Evolutionary conservation across 2,329 filamentous ascomycete species (phyloP).

Genomic region (Penicillium sp.): DNA sequence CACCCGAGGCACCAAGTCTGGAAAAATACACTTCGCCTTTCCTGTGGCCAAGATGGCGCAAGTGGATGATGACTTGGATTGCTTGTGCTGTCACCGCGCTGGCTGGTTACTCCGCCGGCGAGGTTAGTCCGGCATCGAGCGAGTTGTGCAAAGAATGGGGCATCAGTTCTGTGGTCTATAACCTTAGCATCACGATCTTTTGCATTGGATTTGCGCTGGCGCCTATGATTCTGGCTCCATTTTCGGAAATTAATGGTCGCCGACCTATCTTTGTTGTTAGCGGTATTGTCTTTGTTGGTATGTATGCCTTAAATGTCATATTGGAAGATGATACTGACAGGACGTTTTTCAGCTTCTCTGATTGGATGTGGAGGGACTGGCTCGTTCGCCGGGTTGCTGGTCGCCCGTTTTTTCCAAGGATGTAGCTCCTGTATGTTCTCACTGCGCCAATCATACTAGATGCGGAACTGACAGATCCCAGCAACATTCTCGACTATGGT

Average conservation of each 20-base stretch:
- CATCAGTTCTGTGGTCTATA: constrained; percentile 64
- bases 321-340: constrained; percentile 7
- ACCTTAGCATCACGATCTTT: constrained; percentile 77
- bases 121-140: constrained; percentile 69
- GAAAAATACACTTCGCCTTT: constrained; percentile 68
- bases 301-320: not conserved
- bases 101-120: constrained; percentile 78
- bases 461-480: constrained; percentile 13
- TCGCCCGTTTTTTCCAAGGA: constrained; percentile 74
- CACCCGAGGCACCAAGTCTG: constrained; percentile 65
- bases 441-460: not conserved
- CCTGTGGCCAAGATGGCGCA: constrained; percentile 68
- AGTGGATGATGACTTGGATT: constrained; percentile 69
- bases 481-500: constrained; percentile 80
- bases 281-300: constrained; percentile 67
- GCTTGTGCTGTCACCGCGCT: constrained; percentile 74
- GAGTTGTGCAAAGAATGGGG: constrained; percentile 68
- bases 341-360: constrained; percentile 53
- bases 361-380: constrained; percentile 71
- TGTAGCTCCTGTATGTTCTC: constrained; percentile 66
- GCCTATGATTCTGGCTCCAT: constrained; percentile 84
- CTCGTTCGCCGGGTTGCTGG: constrained; percentile 70
- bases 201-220: constrained; percentile 77
- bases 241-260: constrained; percentile 85
- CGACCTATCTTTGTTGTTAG: constrained; percentile 77